Evolutionary conservation across 345 rosid genomes (phyloP), one percentile per base, ranked within the genome.

Genomic region (Salix koriyanagi): DNA sequence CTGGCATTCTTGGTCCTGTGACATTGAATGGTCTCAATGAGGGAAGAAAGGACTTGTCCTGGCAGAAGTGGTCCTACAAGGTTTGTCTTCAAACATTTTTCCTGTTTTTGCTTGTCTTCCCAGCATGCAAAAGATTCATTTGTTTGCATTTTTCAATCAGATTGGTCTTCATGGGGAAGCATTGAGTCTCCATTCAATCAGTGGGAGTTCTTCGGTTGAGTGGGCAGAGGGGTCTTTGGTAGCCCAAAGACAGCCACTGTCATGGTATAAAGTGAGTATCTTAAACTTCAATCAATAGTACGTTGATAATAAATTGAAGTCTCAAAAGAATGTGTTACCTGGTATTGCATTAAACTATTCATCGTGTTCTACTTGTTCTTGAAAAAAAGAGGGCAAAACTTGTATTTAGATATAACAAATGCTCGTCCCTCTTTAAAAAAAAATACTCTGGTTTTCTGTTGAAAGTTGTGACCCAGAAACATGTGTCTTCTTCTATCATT

Each of bases 21-120:
- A 80, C 88, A 44, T 58, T 96, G 76, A 87, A 82, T 25, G 99
- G 97, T 81, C 90, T 93, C 56, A 81, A 85, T 66, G 96, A 86
- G 56, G 99, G 99, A 56, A 77, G 89, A 67, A 88, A 91, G 78
- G 99, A 96, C 83, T 79, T 96, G 71, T 88, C 99, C 30, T 91
- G 98, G 98, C 97, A 94, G 87, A 94, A 94, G 77, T 96, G 99
- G 99, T 80, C 95, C 58, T 96, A 96, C 83, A 92, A 94, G 97
- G 99, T 96, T 79, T 76, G 78, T 75, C 46, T 70, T 75, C 74
- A 30, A 56, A 23, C 46, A 34, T 34, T 67, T 46, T 25, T 68
- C 14, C 8, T 66, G n/a, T 25, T 9, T 30, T 71, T 25, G 69
- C 69, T 21, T 15, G 15, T 65, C 62, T 1, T 46, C 39, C 76